phyloP scores from a whole-genome alignment of 1,139 yeast genomes.

The Taphrina flavorubra region DNA sequence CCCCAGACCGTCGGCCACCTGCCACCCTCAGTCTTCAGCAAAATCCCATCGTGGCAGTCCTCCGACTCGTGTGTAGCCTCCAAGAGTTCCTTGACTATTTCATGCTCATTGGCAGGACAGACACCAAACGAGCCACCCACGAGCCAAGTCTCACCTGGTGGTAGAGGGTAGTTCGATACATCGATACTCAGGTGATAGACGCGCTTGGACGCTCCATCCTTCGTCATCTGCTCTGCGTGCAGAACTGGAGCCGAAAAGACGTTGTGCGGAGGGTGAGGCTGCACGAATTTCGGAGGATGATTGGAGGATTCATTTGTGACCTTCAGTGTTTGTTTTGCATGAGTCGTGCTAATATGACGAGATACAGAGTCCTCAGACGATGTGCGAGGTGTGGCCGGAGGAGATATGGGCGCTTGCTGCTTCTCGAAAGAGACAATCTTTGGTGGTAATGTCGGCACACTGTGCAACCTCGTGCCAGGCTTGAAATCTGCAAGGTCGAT shows the following conservation, averaged over 20 bases:
- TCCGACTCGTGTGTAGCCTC: constrained; percentile 41
- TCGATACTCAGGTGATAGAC: constrained; percentile 48
- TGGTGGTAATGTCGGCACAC: constrained; percentile 34
- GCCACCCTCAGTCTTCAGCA: constrained; percentile 46
- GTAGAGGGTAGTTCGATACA: constrained; percentile 48
- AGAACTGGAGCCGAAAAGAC: constrained; percentile 47
- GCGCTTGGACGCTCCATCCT: constrained; percentile 47
- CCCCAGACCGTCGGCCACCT: constrained; percentile 50
- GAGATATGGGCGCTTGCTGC: constrained; percentile 28
- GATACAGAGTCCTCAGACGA: constrained; percentile 7
- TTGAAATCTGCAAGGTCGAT: constrained; percentile 25
- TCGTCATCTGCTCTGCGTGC: constrained; percentile 46
- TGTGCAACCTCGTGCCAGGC: constrained; percentile 31
- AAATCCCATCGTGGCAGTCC: constrained; percentile 41
- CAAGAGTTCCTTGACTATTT: constrained; percentile 46
- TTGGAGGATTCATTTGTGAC: background rate
- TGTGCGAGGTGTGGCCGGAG: constrained; percentile 31
- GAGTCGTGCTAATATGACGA: background rate
- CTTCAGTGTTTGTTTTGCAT: background rate
- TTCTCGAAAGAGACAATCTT: constrained; percentile 15
- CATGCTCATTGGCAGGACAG: constrained; percentile 47
- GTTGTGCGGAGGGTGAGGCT: constrained; percentile 47
- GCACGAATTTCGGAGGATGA: constrained; percentile 46
- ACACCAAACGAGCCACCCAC: constrained; percentile 49
- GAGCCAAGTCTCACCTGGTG: constrained; percentile 47